Evolutionary conservation across 2,329 filamentous ascomycete genomes (phyloP).

Genomic region (Rhynchosporium secalis): DNA sequence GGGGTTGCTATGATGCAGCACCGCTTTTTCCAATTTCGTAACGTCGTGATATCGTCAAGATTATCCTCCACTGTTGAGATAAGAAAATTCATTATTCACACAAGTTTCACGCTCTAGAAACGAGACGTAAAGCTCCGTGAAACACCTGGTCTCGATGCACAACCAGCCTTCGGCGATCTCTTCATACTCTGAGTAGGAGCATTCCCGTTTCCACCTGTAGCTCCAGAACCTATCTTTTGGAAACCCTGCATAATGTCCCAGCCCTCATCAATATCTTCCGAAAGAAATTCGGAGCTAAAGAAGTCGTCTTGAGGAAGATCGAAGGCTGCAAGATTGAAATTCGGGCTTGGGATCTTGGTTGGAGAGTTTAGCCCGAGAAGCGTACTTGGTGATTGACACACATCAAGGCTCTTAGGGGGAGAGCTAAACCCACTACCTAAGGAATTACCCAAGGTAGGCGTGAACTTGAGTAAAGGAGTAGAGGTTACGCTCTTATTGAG

Average conservation of each 20-base stretch:
- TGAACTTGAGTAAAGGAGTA: slow-evolving; percentile 52
- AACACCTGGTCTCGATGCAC: slow-evolving; percentile 31
- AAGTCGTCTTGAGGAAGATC: slow-evolving; percentile 49
- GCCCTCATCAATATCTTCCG: slow-evolving; percentile 60
- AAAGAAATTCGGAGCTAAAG: slow-evolving; percentile 55
- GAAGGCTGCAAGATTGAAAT: slow-evolving; percentile 31
- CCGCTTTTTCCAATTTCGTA: slow-evolving; percentile 8
- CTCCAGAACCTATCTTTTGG: slow-evolving; percentile 67
- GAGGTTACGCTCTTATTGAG: slow-evolving; percentile 54
- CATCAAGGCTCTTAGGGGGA: slow-evolving; percentile 58
- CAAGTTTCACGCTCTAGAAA: slow-evolving; percentile 29
- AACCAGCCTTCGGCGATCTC: slow-evolving; percentile 30
- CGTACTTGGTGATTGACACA: slow-evolving; percentile 55
- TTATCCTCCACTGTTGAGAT: slow-evolving; percentile 2
- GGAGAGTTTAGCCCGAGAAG: slow-evolving; percentile 41
- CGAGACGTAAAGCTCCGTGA: slow-evolving; percentile 39
- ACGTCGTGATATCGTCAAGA: slow-evolving; percentile 18
- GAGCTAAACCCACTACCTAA: slow-evolving; percentile 49
- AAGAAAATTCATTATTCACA: slow-evolving; percentile 22
- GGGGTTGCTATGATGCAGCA: slow-evolving; percentile 1
- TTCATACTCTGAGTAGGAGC: slow-evolving; percentile 25
- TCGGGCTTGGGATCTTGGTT: slow-evolving; percentile 30
- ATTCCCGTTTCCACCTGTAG: slow-evolving; percentile 4
- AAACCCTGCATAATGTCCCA: slow-evolving; percentile 76
- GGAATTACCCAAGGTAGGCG: slow-evolving; percentile 40